Percentiles rank a stretch among this genome's conserved stretches.
Evolutionary conservation across 257 asterid species (phyloP).

Genomic region (Anisodus tanguticus): DNA sequence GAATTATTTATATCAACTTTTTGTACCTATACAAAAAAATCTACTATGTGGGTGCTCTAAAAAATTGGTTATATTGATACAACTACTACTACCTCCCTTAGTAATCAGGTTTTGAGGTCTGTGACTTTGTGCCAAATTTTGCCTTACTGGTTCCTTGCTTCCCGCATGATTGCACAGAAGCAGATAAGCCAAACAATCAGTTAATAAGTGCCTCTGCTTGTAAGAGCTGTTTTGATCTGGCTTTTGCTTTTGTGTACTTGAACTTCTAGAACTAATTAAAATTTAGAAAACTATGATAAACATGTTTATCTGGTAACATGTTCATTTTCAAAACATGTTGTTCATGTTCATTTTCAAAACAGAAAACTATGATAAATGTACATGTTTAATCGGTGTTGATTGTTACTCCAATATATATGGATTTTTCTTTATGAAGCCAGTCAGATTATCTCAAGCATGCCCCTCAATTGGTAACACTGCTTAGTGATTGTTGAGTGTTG

Average conservation of each 20-base stretch:
- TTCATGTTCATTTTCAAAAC: background rate
- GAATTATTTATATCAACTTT: background rate
- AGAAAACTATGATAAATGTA: slow-evolving; percentile 7
- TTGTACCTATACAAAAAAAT: too few species aligned
- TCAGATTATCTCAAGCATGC: background rate
- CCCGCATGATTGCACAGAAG: background rate
- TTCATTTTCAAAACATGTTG: background rate
- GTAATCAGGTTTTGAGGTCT: background rate
- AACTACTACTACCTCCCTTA: background rate
- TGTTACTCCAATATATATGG: too few species aligned
- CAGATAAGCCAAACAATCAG: slow-evolving; percentile 10
- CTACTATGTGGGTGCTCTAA: background rate
- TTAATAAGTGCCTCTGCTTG: background rate
- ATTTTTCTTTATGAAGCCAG: background rate
- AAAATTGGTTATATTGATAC: background rate
- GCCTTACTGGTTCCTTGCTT: background rate
- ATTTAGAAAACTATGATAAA: background rate
- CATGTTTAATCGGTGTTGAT: background rate
- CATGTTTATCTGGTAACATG: background rate
- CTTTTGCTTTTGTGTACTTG: background rate
- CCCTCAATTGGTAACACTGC: background rate
- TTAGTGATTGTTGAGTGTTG: background rate
- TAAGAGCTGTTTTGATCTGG: slow-evolving; percentile 14
- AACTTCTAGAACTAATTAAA: background rate
- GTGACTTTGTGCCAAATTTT: background rate